Base-by-base conservation (phyloP, 176 grass and related monocot genomes). In the Chrysopogon serrulatus region DNA sequence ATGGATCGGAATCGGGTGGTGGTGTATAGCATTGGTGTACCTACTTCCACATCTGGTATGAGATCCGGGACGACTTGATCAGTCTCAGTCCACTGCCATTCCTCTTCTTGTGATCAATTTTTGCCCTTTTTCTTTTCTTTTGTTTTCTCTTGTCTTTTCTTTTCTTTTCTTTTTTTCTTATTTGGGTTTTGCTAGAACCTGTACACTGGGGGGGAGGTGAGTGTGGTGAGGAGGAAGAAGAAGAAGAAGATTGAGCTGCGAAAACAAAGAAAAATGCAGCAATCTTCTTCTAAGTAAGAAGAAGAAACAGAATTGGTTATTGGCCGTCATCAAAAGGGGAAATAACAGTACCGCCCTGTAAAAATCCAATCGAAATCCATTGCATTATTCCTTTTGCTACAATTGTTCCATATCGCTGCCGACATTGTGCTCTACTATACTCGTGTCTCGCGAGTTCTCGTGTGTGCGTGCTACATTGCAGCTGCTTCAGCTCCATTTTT, bases 11-110 rank as follows among this genome's bases (percentile, higher is more conserved):
- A 13, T 39, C 5, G 33, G 71, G 23, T 45, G 88, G 74, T 57
- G 41, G 79, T 83, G 74, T 86, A 86, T 86, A 90, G 84, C 74
- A 41, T 78, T 86, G 84, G 80, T 90, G 84, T 90, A 72, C 16
- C 64, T 90, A 89, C 56, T 14, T 4, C 37, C 53, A 13, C 65
- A 31, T 44, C 79, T 73, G 79, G 79, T 83, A 83, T 90, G 73
- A 90, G 79, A 90, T 83, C 79, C 73, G 59, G 74, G 35, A 24
- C 67, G 33, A 30, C 67, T 47, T 34, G 15, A 66, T 39, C 40
- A 48, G n/a, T n/a, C n/a, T n/a, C n/a, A n/a, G 73, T 10, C 37
- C 66, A 83, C 83, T 79, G 47, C 73, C 35, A 27, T 31, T 79
- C 53, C 49, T n/a, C n/a, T n/a, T 78, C 78, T 77, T 57, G 79